A percentile compares a stretch with the other conserved stretches of the same genome.
Evolutionary conservation across 805 yeast species (phyloP).

Genomic region (Brettanomyces bruxellensis): DNA sequence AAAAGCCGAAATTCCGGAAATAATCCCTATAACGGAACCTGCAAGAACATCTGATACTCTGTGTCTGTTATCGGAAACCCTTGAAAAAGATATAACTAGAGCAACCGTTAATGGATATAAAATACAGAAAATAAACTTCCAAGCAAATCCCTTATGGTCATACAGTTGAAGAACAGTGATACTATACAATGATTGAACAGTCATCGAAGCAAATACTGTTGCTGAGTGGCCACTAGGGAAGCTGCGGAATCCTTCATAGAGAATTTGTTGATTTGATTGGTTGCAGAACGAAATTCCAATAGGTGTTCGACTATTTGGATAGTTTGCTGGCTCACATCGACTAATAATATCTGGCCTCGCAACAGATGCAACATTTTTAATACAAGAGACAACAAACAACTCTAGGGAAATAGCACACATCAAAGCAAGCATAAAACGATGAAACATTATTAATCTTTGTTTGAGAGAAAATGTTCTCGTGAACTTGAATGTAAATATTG

Average conservation of each 20-base stretch:
- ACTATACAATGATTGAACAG: slow-evolving; percentile 26
- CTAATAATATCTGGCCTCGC: slow-evolving; percentile 46
- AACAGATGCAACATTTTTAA: slow-evolving; percentile 40
- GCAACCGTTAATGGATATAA: slow-evolving; percentile 29
- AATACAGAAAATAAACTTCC: slow-evolving; percentile 24
- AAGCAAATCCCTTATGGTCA: slow-evolving; percentile 27
- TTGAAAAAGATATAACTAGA: slow-evolving; percentile 27
- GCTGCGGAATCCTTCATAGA: slow-evolving; percentile 46
- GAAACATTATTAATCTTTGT: slow-evolving; percentile 33
- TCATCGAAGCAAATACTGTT: slow-evolving; percentile 39
- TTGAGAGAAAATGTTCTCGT: background rate
- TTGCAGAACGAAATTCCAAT: slow-evolving; percentile 42
- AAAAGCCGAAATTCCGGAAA: slow-evolving; percentile 27
- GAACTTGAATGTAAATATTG: slow-evolving; percentile 9
- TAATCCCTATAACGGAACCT: slow-evolving; percentile 31
- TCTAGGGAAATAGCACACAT: slow-evolving; percentile 31
- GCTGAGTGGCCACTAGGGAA: slow-evolving; percentile 55
- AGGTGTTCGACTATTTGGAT: slow-evolving; percentile 15
- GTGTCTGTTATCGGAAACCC: slow-evolving; percentile 42
- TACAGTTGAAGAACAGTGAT: slow-evolving; percentile 27
- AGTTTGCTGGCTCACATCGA: slow-evolving; percentile 35
- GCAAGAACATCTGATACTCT: slow-evolving; percentile 30
- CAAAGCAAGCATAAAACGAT: slow-evolving; percentile 26
- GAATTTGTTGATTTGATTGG: slow-evolving; percentile 22
- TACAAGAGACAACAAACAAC: slow-evolving; percentile 29